Percentiles rank a stretch among this genome's conserved stretches.
These are phyloP conservation scores for Pisolithus thermaeus DNA, from an alignment of 1,284 basidiomycete genomes.

Conservation along the genomic window DNA sequence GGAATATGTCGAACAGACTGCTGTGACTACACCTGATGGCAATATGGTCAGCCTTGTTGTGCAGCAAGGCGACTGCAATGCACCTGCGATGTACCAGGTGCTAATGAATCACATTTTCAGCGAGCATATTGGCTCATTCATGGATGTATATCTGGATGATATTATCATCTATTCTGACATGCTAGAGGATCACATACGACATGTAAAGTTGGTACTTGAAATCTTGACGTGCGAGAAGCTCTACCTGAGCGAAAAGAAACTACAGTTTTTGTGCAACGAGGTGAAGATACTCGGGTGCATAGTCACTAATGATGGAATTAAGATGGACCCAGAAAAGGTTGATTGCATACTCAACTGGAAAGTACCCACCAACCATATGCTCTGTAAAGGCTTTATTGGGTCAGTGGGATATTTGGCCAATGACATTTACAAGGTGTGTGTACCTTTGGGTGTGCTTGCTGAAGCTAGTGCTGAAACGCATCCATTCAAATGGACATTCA, in stretches of 20 bases:
- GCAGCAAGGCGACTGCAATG: constrained; percentile 29
- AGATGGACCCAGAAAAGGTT: too few relatives aligned
- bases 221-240: constrained; percentile 23
- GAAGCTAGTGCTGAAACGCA: constrained; percentile 20
- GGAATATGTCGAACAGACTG: constrained; percentile 21
- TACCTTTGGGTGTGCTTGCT: constrained; percentile 30
- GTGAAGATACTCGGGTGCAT: too few relatives aligned
- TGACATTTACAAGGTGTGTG: too few relatives aligned
- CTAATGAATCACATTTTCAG: constrained; percentile 31
- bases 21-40: constrained; percentile 27
- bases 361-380: too few relatives aligned
- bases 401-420: too few relatives aligned
- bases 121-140: too few relatives aligned
- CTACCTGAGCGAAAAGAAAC: constrained; percentile 22
- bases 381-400: too few relatives aligned
- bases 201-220: constrained; percentile 26
- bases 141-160: constrained; percentile 28
- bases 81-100: constrained; percentile 18
- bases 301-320: too few relatives aligned
- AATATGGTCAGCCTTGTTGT: constrained; percentile 32
- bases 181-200: constrained; percentile 28
- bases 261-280: too few relatives aligned
- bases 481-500: constrained; percentile 28
- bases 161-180: constrained; percentile 32
- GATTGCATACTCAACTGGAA: too few relatives aligned